Evolutionary conservation across 2,329 filamentous ascomycete species (phyloP), one percentile per base, ranked within the genome.

Genomic region (Chaetomiaceae sp.): DNA sequence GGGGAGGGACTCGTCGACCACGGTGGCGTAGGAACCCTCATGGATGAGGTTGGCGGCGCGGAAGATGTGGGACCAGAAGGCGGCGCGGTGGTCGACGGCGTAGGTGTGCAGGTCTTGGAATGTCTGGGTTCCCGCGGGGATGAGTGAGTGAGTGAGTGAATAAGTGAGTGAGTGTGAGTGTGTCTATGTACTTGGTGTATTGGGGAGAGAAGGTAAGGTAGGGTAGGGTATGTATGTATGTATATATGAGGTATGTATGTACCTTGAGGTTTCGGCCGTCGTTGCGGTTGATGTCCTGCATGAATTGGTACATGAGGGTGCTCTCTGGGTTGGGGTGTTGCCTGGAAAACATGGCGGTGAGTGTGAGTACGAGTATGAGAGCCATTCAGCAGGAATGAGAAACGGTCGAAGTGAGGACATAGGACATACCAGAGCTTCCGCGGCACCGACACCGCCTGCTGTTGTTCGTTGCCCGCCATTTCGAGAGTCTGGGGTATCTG

Each of bases 101-200:
- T 81, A 94, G 52, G 76, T 67, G 65, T 90, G 85, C 6, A 95
- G 73, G 14, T 90, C 84, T 48, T 79, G 69, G 66, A 86, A 94
- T 3, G 77, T 83, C 78, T 87, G 59, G 2, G 5, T 27, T 27
- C n/a, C n/a, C n/a, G n/a, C n/a, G n/a, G n/a, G 11, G 21, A 5
- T 14, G 27, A 42, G 42, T 51, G 14, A 41, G 8, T 14, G n/a
- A 32, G 46, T 46, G 30, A 14, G 25, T 32, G 42, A 45, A 45
- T 16, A 36, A 14, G 5, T 30, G 34, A 21, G 38, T 36, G 9
- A 34, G n/a, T 18, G 29, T n/a, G n/a, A n/a, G n/a, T n/a, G n/a
- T n/a, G n/a, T n/a, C n/a, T n/a, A n/a, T n/a, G n/a, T n/a, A n/a
- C n/a, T n/a, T n/a, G n/a, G n/a, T n/a, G n/a, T n/a, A n/a, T n/a